Conservation (phyloP, 2,329 filamentous ascomycete species). For the Akanthomyces muscarius region DNA sequence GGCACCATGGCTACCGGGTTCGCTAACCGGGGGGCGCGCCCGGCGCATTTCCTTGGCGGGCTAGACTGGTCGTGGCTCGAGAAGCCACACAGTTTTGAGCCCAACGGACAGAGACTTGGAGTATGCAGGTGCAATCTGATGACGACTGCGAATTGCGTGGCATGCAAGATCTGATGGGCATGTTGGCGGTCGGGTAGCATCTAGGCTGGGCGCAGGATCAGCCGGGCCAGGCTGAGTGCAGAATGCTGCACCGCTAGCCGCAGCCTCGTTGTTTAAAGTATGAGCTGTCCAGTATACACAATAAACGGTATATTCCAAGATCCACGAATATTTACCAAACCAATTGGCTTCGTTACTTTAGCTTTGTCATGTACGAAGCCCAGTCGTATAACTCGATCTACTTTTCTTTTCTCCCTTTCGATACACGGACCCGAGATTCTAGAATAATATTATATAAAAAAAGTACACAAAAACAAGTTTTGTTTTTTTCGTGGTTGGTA, state of each 20-base stretch:
- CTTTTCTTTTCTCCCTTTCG: neutral
- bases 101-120: too few relatives aligned
- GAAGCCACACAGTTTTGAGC: neutral
- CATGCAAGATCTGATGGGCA: neutral
- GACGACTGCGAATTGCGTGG: neutral
- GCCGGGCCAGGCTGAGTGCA: too few relatives aligned
- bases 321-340: too few relatives aligned
- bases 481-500: slow-evolving; percentile 15
- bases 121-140: neutral
- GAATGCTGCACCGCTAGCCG: too few relatives aligned
- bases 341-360: too few relatives aligned
- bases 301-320: too few relatives aligned
- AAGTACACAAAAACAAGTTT: slow-evolving; percentile 5
- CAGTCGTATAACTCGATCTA: neutral
- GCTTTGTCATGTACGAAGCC: too few relatives aligned
- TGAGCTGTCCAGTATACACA: too few relatives aligned
- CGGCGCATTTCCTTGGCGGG: too few relatives aligned
- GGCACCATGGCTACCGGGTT: neutral
- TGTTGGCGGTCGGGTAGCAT: neutral
- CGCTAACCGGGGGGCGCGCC: neutral
- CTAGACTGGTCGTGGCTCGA: neutral
- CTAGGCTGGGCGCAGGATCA: too few relatives aligned
- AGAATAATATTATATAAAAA: slow-evolving; percentile 10
- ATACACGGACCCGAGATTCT: neutral
- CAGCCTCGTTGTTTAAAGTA: too few relatives aligned